Evolutionary conservation across 495 filamentous ascomycete species (phyloP), one percentile per base, ranked within the genome.

Genomic region (Xylaria intraflava): DNA sequence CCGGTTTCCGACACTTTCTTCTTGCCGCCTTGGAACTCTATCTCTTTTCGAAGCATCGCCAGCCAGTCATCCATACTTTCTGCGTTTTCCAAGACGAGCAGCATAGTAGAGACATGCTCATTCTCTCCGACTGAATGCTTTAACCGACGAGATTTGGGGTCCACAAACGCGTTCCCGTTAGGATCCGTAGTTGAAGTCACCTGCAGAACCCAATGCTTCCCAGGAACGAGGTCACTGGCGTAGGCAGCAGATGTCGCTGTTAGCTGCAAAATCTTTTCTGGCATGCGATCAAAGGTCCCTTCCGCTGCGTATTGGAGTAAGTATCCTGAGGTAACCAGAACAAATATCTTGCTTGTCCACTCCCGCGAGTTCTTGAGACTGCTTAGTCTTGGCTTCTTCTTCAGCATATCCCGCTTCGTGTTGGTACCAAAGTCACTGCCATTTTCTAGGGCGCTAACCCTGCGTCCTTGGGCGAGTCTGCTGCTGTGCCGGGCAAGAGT

Each of bases 141-240:
- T 10, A 84, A 83, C 33, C 90, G 72, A 14, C 92, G 69, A n/a
- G 83, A 84, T 50, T 79, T 79, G 2, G 79, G 65, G 44, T 74
- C 68, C 4, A 83, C 76, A 10, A 73, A 56, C 6, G 75, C 71
- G n/a, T 68, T 65, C 19, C 77, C 78, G 26, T 93, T 85, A 9
- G 82, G 75, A 17, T 85, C 81, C 5, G 78, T 79, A 17, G 79
- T 76, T 44, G 91, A 85, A n/a, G 86, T 89, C 12, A 97, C 80
- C 61, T 96, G 93, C 46, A 98, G 62, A 2, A 98, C 93, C 82
- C 85, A 96, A 58, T 92, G 93, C 55, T 85, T 86, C 22, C 93
- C 93, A 0, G 91, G 90, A 56, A 98, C 93, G 2, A 86, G 81
- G 69, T 98, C 93, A 59, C 85, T 95, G 0, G 87, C 93, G 72